phyloP scores from a whole-genome alignment of 371 early-diverging fungal species.

The Fennellomyces sp. region DNA sequence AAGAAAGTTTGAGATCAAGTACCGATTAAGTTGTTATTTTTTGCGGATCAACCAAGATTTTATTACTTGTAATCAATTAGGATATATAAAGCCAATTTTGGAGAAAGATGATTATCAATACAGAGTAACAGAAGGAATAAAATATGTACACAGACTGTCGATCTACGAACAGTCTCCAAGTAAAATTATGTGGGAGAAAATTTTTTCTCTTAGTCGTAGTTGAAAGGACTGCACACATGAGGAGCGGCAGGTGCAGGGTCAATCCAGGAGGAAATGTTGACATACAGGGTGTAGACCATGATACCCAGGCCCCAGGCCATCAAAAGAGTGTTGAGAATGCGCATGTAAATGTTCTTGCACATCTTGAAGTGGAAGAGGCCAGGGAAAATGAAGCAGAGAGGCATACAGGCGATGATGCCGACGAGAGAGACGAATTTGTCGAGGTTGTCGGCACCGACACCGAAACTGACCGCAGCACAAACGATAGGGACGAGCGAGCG shows the following conservation, averaged over 20 bases:
- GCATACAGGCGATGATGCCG: constrained; percentile 53
- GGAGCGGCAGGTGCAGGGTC: constrained; percentile 19
- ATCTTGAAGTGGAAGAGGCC: constrained; percentile 70
- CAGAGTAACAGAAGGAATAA: neutral
- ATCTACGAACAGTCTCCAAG: constrained; percentile 15
- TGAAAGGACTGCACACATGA: constrained; percentile 8
- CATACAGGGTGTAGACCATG: constrained; percentile 47
- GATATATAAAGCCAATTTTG: neutral
- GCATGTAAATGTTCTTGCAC: constrained; percentile 26
- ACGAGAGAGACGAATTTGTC: constrained; percentile 76
- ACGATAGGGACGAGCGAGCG: constrained; percentile 51
- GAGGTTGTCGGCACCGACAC: constrained; percentile 60
- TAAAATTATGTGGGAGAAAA: neutral
- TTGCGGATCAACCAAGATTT: neutral
- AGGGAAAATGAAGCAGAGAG: constrained; percentile 75
- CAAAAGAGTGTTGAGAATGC: constrained; percentile 39
- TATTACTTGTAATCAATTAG: too few relatives aligned
- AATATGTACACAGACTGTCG: constrained; percentile 10
- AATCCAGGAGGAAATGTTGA: constrained; percentile 34
- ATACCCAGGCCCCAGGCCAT: constrained; percentile 58
- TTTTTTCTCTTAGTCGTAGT: constrained; percentile 7
- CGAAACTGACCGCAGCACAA: constrained; percentile 61
- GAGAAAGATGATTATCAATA: neutral
- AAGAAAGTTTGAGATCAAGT: neutral
- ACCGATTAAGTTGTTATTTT: constrained; percentile 1